Evolutionary conservation across 371 early-diverging fungal species (phyloP), one percentile per base, ranked within the genome.

Genomic region (Massospora cicadina): DNA sequence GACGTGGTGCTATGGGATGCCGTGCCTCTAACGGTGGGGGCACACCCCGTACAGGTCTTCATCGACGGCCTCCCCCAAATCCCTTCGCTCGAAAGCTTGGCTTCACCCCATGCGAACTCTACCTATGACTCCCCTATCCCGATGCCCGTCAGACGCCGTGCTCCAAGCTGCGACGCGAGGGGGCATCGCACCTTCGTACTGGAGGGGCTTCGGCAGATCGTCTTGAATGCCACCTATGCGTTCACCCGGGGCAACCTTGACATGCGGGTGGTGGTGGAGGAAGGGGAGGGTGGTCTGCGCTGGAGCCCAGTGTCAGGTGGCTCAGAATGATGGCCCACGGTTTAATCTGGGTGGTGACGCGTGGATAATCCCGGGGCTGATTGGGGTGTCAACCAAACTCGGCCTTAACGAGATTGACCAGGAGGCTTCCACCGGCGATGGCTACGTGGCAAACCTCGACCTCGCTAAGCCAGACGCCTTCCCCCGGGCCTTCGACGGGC

Each of bases 1-100:
- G 91, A 91, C 73, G 65, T 89, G 26, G 86, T 89, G 55, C 74
- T 86, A 33, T 86, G 84, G 84, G 77, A 79, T 69, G 75, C 75
- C 30, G 79, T 86, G 68, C 90, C 90, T 10, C 72, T 91, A 17
- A 64, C 76, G 5, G 70, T 91, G 32, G 88, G 89, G 33, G 83
- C 91, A n/a, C 77, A 82, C 62, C 91, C 91, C 33, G 71, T 80
- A 24, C 74, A 79, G 65, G 89, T 91, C n/a, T 75, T 79, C 69
- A 75, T 87, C 59, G 91, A 91, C 72, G 91, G 91, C 56, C 75
- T 75, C n/a, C 71, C 76, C 13, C 71, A 81, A 58, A 71, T 75
- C 59, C 56, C 53, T 33, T 66, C 70, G 53, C 33, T 58, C 21
- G 63, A 71, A 31, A 32, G n/a, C 27, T 68, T 69, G 55, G 66